Evolutionary conservation across 768 basidiomycete genomes (phyloP).

Genomic region (Lactarius hatsudake): DNA sequence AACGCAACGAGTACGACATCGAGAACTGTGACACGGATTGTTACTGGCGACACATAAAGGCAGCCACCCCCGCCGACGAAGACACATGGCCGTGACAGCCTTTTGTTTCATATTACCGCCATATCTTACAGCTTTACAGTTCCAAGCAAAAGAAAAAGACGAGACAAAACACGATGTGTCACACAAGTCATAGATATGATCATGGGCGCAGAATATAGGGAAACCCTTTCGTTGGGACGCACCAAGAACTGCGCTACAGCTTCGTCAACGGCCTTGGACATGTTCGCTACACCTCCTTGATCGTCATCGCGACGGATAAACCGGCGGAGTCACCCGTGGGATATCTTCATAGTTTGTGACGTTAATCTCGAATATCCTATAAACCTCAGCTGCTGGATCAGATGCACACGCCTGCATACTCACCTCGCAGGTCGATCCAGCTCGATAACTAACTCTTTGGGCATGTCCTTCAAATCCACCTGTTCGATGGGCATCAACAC

Average conservation of each 20-base stretch:
- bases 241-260: background rate
- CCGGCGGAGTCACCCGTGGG: background rate
- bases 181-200: no score
- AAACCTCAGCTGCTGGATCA: background rate
- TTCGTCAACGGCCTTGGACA: background rate
- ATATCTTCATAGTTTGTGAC: background rate
- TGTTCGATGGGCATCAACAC: background rate
- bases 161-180: no score
- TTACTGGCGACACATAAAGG: constrained; percentile 16
- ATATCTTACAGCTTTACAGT: no score
- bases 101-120: no score
- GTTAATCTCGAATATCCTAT: background rate
- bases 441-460: background rate
- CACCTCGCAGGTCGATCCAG: background rate
- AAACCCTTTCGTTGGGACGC: background rate
- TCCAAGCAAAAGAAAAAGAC: no score
- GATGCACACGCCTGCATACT: background rate
- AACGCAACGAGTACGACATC: constrained; percentile 20
- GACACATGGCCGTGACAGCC: no score
- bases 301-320: background rate
- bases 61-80: background rate
- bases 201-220: background rate
- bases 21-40: constrained; percentile 22
- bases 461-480: background rate
- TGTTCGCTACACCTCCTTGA: background rate